Evolutionary conservation across 192 early-diverging fungal genomes (phyloP), one percentile per base, ranked within the genome.

Genomic region (Cetraspora pellucida): DNA sequence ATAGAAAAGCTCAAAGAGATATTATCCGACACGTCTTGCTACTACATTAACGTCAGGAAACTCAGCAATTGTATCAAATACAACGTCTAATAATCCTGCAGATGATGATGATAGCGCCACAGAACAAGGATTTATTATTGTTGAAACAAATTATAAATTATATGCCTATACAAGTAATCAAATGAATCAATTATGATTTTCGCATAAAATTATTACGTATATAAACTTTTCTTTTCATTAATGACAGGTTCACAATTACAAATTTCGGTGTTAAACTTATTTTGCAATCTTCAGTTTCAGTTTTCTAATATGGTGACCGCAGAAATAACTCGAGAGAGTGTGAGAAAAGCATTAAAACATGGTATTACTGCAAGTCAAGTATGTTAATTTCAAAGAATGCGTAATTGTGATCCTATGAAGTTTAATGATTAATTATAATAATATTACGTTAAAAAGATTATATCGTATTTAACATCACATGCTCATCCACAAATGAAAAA

Each of bases 341-440:
- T 98, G 58, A 86, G 94, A 10, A 86, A 90, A 10, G 97, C 97
- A 0, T 79, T 97, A 49, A 74, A 82, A 23, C 92, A 94, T 6
- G 96, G 96, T 0, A 98, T 99, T 72, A 95, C 95, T 0, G 95
- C 97, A 7, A 93, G 96, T 44, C 97, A 98, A 84, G 91, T 93
- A 67, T 6, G 50, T 67, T n/a, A 17, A 16, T n/a, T n/a, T 37
- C 37, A 1, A 37, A 3, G 16, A 49, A 75, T 57, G 45, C 8
- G 17, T 77, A 23, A 54, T 2, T 13, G 23, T n/a, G n/a, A 27
- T 25, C 43, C 16, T 28, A 63, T 65, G 4, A 27, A 31, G n/a
- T n/a, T n/a, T 2, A 25, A 14, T 45, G 27, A 25, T 49, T 19
- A 16, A 52, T 37, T 44, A 57, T 66, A 28, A 14, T 1, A 30